Conservation (phyloP, 768 basidiomycete species). For the Leccinum barrowsii region DNA sequence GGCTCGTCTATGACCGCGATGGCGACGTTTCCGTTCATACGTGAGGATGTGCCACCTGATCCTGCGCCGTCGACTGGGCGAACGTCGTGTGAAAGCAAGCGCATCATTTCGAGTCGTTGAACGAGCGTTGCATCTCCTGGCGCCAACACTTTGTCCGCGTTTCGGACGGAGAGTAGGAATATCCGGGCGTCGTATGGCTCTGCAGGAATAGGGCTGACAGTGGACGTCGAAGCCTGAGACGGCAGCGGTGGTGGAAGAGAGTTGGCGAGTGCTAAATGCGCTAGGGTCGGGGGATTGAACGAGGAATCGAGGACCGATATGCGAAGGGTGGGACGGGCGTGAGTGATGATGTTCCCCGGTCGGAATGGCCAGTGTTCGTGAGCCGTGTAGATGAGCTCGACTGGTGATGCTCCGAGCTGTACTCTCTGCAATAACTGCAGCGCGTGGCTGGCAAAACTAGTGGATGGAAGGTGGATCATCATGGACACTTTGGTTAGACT, state of each 20-base stretch:
- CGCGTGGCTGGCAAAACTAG: conserved; percentile 21
- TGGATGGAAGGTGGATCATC: conserved; percentile 7
- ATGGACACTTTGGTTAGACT: background rate
- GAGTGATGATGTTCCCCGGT: conserved; percentile 13
- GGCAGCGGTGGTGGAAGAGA: conserved; percentile 25
- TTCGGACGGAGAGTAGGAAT: conserved; percentile 78
- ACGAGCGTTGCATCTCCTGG: conserved; percentile 66
- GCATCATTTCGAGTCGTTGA: conserved; percentile 90
- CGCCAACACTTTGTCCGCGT: conserved; percentile 78
- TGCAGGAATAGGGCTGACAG: background rate
- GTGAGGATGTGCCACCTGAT: background rate
- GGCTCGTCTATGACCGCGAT: conserved; percentile 85
- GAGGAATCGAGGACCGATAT: conserved; percentile 86
- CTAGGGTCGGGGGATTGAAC: conserved; percentile 88
- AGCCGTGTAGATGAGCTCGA: conserved; percentile 61
- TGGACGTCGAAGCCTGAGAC: background rate
- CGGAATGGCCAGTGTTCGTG: conserved; percentile 66
- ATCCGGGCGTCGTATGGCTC: conserved; percentile 66
- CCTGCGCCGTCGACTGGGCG: background rate
- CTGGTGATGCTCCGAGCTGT: conserved; percentile 40
- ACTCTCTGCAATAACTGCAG: conserved; percentile 29
- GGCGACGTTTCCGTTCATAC: conserved; percentile 48
- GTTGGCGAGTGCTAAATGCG: conserved; percentile 76
- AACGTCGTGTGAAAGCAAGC: conserved; percentile 54
- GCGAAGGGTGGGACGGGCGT: conserved; percentile 32